phyloP scores from a whole-genome alignment of 2,329 filamentous ascomycete species.

The Nemania serpens region DNA sequence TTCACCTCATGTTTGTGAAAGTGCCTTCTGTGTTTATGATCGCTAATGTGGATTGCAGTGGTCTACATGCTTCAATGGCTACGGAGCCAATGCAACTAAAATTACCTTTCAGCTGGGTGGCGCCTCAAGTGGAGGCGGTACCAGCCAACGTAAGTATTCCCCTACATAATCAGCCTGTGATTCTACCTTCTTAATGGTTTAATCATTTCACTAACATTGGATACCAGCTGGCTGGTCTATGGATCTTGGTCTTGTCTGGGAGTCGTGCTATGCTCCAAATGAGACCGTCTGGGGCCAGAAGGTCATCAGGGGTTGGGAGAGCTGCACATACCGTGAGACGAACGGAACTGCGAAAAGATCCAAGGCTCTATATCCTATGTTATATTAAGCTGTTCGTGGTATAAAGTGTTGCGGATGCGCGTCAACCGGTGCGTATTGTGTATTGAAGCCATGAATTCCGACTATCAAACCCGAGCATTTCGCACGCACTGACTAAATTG shows the following conservation, averaged over 20 bases:
- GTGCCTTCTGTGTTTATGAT: not conserved
- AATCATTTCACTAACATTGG: not conserved
- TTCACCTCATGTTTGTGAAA: not conserved
- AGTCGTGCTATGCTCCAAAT: constrained; percentile 24
- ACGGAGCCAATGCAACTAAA: constrained; percentile 24
- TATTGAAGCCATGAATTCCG: not conserved
- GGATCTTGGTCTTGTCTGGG: constrained; percentile 30
- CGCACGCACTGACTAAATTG: too few relatives aligned
- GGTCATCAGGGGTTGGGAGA: constrained; percentile 28
- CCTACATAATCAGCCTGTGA: not conserved
- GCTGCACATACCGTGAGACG: constrained; percentile 24
- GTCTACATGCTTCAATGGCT: constrained; percentile 29
- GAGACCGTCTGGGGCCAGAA: constrained; percentile 26
- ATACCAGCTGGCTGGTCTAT: constrained; percentile 29
- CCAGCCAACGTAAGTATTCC: constrained; percentile 21
- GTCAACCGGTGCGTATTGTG: too few relatives aligned
- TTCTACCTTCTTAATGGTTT: not conserved
- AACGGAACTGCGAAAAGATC: constrained; percentile 14
- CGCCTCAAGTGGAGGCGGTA: constrained; percentile 17
- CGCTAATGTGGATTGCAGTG: constrained; percentile 18
- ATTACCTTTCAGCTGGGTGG: constrained; percentile 17
- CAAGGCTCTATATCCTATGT: constrained; percentile 7
- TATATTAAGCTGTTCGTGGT: not conserved
- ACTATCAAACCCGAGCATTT: too few relatives aligned
- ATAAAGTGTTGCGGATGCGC: too few relatives aligned